Conservation (phyloP, 1,284 basidiomycete species). For the Trichosporon sp. region DNA sequence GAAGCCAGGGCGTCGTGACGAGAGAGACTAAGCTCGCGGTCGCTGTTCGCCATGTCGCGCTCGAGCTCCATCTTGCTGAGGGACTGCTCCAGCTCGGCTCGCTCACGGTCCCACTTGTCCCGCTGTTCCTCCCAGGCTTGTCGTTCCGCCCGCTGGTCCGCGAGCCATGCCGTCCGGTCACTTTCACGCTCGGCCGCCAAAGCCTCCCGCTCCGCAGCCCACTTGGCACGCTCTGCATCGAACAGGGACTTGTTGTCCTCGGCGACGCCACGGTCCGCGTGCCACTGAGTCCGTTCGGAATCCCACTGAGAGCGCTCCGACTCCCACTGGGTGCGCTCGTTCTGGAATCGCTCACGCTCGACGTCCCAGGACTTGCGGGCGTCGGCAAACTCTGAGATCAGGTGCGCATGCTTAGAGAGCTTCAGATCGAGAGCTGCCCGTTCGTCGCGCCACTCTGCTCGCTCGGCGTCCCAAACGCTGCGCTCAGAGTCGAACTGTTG, state of each 20-base stretch:
- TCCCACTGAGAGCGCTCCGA: not conserved
- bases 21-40: not conserved
- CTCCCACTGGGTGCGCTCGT: not conserved
- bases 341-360: not conserved
- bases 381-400: not conserved
- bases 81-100: not conserved
- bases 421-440: not conserved
- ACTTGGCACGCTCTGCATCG: not conserved
- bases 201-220: not conserved
- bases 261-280: not conserved
- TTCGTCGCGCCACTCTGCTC: not conserved
- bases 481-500: constrained; percentile 4
- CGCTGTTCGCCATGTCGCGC: not conserved
- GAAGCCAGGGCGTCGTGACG: not conserved
- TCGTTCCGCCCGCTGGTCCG: not conserved
- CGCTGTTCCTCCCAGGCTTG: not conserved
- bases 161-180: not conserved
- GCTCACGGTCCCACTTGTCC: constrained; percentile 5
- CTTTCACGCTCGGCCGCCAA: not conserved
- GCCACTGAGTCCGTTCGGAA: not conserved
- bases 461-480: constrained; percentile 1
- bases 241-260: not conserved
- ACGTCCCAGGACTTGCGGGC: not conserved
- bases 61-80: not conserved
- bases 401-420: not conserved